A percentile compares a stretch with the other conserved stretches of the same genome.
phyloP scores from a whole-genome alignment of 148 eudicot genomes.

The Silene latifolia region DNA sequence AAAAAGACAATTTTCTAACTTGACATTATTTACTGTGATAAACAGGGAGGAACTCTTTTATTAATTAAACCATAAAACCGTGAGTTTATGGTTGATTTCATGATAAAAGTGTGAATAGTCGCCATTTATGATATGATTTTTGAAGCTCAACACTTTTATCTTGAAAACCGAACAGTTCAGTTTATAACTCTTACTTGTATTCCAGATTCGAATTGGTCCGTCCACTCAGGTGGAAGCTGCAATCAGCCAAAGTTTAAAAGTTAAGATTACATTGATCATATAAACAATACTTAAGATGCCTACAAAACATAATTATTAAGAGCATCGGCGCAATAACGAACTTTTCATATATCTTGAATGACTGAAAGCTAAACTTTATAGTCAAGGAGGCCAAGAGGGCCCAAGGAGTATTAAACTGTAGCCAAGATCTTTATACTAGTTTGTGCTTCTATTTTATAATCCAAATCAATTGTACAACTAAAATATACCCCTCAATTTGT shows the following conservation, averaged over 20 bases:
- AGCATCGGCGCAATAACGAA: slow-evolving; percentile 21
- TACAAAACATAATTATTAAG: slow-evolving; percentile 30
- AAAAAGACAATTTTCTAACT: not conserved
- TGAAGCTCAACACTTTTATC: too few species aligned
- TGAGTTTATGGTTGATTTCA: not conserved
- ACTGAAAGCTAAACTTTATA: slow-evolving; percentile 18
- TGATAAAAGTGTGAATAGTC: too few species aligned
- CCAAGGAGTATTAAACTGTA: slow-evolving; percentile 12
- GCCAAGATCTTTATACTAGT: slow-evolving; percentile 11
- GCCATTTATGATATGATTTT: not conserved
- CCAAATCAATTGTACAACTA: not conserved
- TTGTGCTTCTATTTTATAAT: slow-evolving; percentile 6
- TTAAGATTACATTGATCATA: slow-evolving; percentile 24
- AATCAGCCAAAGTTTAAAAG: slow-evolving; percentile 17
- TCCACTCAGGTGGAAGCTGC: slow-evolving; percentile 98
- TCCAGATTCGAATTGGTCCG: slow-evolving; percentile 94
- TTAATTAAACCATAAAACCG: not conserved
- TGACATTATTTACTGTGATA: too few species aligned
- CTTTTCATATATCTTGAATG: slow-evolving; percentile 28
- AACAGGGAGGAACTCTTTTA: too few species aligned
- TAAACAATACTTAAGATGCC: slow-evolving; percentile 12
- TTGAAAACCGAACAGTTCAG: not conserved
- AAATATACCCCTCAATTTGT: not conserved
- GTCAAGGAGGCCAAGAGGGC: slow-evolving; percentile 20
- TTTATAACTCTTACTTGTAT: slow-evolving; percentile 61